Percentiles rank a stretch among this genome's conserved stretches.
phyloP scores from a whole-genome alignment of 2,329 filamentous ascomycete genomes.

The Pseudonectria buxi region DNA sequence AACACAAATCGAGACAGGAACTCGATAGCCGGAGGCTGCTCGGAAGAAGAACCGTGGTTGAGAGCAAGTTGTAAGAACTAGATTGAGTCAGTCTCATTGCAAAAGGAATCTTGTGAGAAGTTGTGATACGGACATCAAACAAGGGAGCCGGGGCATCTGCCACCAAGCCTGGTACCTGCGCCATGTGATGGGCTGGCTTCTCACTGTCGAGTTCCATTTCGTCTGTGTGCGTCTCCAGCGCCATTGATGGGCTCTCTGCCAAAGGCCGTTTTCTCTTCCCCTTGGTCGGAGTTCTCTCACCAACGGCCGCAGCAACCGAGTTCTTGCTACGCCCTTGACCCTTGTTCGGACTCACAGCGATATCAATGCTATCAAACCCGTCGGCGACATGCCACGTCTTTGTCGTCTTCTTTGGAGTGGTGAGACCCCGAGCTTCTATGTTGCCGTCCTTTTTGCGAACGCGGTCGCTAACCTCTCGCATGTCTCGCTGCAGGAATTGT shows the following conservation, averaged over 20 bases:
- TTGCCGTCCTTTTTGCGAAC: slow-evolving; percentile 39
- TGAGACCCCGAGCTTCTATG: slow-evolving; percentile 21
- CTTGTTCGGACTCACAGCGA: slow-evolving; percentile 48
- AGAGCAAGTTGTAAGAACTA: slow-evolving; percentile 58
- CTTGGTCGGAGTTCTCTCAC: slow-evolving; percentile 56
- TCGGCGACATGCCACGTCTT: slow-evolving; percentile 58
- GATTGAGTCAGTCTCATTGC: slow-evolving; percentile 13
- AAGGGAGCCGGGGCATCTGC: slow-evolving; percentile 28
- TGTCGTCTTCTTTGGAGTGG: slow-evolving; percentile 55
- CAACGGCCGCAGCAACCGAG: slow-evolving; percentile 37
- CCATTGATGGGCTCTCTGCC: slow-evolving; percentile 59
- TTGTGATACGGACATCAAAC: slow-evolving; percentile 36
- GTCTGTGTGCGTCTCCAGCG: slow-evolving; percentile 47
- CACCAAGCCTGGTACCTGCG: slow-evolving; percentile 14
- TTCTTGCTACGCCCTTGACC: slow-evolving; percentile 35
- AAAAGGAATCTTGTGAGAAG: not conserved
- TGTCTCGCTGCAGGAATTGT: slow-evolving; percentile 65
- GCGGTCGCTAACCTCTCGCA: slow-evolving; percentile 51
- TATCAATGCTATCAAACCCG: slow-evolving; percentile 67
- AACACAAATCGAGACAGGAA: slow-evolving; percentile 57
- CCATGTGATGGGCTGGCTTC: slow-evolving; percentile 9
- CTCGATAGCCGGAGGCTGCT: slow-evolving; percentile 59
- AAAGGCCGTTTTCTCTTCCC: slow-evolving; percentile 63
- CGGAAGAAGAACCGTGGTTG: slow-evolving; percentile 50
- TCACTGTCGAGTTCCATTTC: slow-evolving; percentile 33